Evolutionary conservation across 208 protist genomes (phyloP).

Genomic region (Wallacemonas rigidus): DNA sequence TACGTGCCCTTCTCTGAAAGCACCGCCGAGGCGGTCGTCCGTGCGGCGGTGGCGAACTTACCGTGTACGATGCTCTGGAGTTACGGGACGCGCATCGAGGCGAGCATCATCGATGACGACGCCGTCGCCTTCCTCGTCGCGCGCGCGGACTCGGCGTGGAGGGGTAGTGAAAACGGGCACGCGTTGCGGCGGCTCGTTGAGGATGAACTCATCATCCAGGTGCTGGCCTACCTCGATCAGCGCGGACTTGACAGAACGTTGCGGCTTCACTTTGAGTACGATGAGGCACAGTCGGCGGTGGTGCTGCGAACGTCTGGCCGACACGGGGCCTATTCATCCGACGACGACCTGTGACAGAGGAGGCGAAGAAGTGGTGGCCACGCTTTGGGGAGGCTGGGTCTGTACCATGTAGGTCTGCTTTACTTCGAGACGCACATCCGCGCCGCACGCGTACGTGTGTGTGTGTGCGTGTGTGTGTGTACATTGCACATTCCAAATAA

Average conservation of each 20-base stretch:
- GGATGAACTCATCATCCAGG: constrained; percentile 57
- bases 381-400: no score
- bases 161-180: constrained; percentile 70
- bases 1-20: constrained; percentile 52
- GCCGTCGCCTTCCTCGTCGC: constrained; percentile 65
- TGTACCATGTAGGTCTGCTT: no score
- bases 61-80: constrained; percentile 35
- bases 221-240: constrained; percentile 45
- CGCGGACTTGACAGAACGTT: constrained; percentile 30
- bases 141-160: constrained; percentile 43
- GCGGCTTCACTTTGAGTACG: constrained; percentile 31
- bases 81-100: constrained; percentile 21
- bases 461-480: no score
- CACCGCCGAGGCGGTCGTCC: constrained; percentile 59
- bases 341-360: no score
- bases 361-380: no score
- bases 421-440: no score
- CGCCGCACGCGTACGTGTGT: no score
- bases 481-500: no score
- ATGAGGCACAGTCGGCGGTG: constrained; percentile 25
- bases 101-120: constrained; percentile 56
- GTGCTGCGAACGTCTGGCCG: constrained; percentile 23
- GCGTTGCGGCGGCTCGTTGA: constrained; percentile 57
- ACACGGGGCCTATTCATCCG: no score
- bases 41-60: constrained; percentile 41